Percentiles rank a stretch among this genome's conserved stretches.
Conservation (phyloP, 257 asterid species). For the Solanum dulcamara region DNA sequence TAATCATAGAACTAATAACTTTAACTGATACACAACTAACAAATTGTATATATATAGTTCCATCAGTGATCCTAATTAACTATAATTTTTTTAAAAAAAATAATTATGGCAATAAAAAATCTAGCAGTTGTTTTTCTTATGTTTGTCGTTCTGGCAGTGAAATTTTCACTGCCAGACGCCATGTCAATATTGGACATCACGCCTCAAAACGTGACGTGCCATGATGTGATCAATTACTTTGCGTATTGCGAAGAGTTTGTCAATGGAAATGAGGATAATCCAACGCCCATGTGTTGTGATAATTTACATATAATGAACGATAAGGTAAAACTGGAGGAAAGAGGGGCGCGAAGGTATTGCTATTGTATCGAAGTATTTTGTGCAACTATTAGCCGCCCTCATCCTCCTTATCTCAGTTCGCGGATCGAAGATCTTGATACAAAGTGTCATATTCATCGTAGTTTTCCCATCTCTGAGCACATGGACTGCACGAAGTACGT, state of each 20-base stretch:
- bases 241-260: not conserved
- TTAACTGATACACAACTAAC: too few species aligned
- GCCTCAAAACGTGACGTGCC: not conserved
- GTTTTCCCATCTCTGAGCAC: conserved; percentile 8
- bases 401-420: not conserved
- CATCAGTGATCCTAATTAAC: not conserved
- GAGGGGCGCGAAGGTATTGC: not conserved
- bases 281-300: not conserved
- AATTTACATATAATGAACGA: not conserved
- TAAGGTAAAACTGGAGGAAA: not conserved
- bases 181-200: not conserved
- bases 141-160: not conserved
- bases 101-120: not conserved
- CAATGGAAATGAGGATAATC: not conserved
- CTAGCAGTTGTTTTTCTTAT: not conserved
- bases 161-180: not conserved
- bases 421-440: not conserved
- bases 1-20: not conserved
- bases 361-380: not conserved
- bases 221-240: not conserved
- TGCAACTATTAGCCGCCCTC: not conserved
- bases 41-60: not conserved
- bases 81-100: too few species aligned
- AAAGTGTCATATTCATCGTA: not conserved
- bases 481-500: conserved; percentile 2